Evolutionary conservation across 2,329 filamentous ascomycete species (phyloP).

Genomic region (Arthrobotrys iridis): DNA sequence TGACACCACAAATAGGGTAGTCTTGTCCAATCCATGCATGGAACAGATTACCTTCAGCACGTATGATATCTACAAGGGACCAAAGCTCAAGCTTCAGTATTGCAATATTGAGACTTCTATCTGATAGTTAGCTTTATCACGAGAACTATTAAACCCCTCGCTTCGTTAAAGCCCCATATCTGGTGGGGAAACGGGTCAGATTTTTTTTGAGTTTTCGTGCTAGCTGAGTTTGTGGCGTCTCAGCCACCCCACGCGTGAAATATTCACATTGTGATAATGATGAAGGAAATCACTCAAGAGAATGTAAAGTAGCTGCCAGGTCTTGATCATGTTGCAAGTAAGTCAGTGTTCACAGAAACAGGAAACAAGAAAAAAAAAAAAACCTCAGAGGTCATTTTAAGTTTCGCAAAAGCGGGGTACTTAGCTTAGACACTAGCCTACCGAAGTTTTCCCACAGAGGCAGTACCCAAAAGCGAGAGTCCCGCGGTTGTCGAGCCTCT

Average conservation of each 20-base stretch:
- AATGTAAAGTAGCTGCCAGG: neutral
- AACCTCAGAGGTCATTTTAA: neutral
- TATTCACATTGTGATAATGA: constrained; percentile 21
- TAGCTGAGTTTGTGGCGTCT: constrained; percentile 35
- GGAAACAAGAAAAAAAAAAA: neutral
- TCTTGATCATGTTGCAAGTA: neutral
- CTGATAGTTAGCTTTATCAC: too few relatives aligned
- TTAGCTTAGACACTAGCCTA: constrained; percentile 9
- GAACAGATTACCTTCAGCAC: too few relatives aligned
- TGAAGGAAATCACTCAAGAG: constrained; percentile 23
- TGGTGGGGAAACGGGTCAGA: neutral
- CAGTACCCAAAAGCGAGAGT: constrained; percentile 16
- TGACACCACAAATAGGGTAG: too few relatives aligned
- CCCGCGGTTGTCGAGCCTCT: constrained; percentile 9
- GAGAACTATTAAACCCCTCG: too few relatives aligned
- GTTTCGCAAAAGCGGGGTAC: constrained; percentile 39
- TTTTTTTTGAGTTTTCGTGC: too few relatives aligned
- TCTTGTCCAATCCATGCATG: too few relatives aligned
- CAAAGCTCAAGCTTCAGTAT: too few relatives aligned
- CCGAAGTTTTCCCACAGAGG: constrained; percentile 25
- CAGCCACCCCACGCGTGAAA: constrained; percentile 32
- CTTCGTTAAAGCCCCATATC: too few relatives aligned
- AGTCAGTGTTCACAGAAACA: too few relatives aligned
- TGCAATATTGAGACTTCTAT: too few relatives aligned
- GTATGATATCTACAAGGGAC: too few relatives aligned